Evolutionary conservation across 352 stramenopile species (phyloP).

Genomic region (Blastocystis sp.): DNA sequence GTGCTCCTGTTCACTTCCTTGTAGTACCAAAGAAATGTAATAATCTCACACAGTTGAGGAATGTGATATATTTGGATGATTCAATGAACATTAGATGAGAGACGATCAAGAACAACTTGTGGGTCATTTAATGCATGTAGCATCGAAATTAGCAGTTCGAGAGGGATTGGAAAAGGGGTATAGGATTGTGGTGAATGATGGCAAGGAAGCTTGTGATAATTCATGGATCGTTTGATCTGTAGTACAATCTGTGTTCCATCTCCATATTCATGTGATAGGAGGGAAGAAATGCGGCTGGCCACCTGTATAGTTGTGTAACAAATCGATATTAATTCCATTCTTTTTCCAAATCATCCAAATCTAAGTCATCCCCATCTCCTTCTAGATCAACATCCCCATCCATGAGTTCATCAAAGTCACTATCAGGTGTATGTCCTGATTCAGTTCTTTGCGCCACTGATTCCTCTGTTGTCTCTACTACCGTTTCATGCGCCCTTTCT

Average conservation of each 20-base stretch:
- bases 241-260: constrained; percentile 55
- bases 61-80: not conserved
- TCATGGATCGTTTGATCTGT: not conserved
- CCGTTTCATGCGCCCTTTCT: not conserved
- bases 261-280: constrained; percentile 44
- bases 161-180: constrained; percentile 50
- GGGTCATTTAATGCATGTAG: constrained; percentile 39
- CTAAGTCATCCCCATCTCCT: constrained; percentile 8
- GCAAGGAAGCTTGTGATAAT: not conserved
- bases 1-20: constrained; percentile 27
- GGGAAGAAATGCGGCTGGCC: constrained; percentile 57
- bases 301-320: not conserved
- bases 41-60: constrained; percentile 40
- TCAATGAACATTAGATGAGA: not conserved
- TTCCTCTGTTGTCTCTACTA: not conserved
- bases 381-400: not conserved
- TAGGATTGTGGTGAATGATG: constrained; percentile 52
- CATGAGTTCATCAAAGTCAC: constrained; percentile 38
- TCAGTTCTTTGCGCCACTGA: not conserved
- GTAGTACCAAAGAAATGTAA: constrained; percentile 54
- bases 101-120: constrained; percentile 53
- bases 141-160: constrained; percentile 26
- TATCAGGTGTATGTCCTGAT: not conserved
- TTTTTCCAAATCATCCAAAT: constrained; percentile 58
- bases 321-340: constrained; percentile 48